phyloP scores from a whole-genome alignment of 2,329 filamentous ascomycete species.

The Phaeosphaeria sp. region DNA sequence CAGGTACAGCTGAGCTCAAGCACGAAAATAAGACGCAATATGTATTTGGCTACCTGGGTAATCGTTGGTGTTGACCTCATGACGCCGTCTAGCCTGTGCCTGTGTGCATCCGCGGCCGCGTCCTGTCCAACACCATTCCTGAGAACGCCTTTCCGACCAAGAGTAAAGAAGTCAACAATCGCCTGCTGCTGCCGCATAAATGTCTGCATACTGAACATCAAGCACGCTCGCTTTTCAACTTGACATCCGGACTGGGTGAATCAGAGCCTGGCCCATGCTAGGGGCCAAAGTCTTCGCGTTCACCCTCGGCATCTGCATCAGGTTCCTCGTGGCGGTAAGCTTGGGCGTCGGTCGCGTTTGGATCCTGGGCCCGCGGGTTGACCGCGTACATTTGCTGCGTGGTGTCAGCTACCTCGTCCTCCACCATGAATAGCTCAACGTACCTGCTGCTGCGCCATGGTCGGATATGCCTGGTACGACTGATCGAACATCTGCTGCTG shows the following conservation, averaged over 20 bases:
- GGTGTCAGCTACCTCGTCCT: slow-evolving; percentile 7
- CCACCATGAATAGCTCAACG: slow-evolving; percentile 36
- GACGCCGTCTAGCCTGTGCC: slow-evolving; percentile 33
- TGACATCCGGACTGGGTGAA: background rate
- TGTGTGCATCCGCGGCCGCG: slow-evolving; percentile 44
- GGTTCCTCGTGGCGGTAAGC: slow-evolving; percentile 48
- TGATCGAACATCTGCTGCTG: slow-evolving; percentile 83
- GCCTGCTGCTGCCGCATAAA: background rate
- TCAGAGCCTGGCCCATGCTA: slow-evolving; percentile 8
- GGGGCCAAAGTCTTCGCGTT: slow-evolving; percentile 48
- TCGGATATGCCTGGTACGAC: slow-evolving; percentile 78
- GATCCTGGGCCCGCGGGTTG: slow-evolving; percentile 47
- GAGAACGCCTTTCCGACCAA: slow-evolving; percentile 1
- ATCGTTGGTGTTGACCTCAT: slow-evolving; percentile 31
- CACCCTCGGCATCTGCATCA: slow-evolving; percentile 49
- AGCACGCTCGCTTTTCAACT: background rate
- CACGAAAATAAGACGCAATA: slow-evolving; percentile 5
- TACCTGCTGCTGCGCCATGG: slow-evolving; percentile 83
- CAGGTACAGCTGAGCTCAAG: slow-evolving; percentile 2
- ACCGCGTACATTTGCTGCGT: slow-evolving; percentile 47
- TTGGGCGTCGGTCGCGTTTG: slow-evolving; percentile 46
- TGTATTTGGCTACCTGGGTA: slow-evolving; percentile 9
- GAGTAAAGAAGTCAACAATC: background rate
- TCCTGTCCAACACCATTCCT: slow-evolving; percentile 32
- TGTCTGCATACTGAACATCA: background rate